Evolutionary conservation across 23 red algal species (phyloP).

Genomic region (Agarophyton chilense): DNA sequence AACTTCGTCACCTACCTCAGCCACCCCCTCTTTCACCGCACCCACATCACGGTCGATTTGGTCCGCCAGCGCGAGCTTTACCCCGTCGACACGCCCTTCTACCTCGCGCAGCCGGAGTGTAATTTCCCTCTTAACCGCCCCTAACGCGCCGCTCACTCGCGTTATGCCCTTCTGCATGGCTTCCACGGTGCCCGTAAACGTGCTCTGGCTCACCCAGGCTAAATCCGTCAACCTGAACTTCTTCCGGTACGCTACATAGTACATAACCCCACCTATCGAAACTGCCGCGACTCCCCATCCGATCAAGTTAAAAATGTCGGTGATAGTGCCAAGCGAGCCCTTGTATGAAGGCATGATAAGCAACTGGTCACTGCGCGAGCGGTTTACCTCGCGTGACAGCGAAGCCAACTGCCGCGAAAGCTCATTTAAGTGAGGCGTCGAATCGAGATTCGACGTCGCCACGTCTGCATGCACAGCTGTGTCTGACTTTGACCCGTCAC

Average conservation of each 20-base stretch:
- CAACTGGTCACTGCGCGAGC: constrained; percentile 37
- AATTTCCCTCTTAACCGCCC: constrained; percentile 49
- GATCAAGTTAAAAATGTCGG: constrained; percentile 57
- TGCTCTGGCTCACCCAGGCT: constrained; percentile 49
- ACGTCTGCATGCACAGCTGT: neutral
- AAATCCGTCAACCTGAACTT: constrained; percentile 42
- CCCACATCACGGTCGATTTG: constrained; percentile 57
- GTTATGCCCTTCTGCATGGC: constrained; percentile 64
- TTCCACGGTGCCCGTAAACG: constrained; percentile 42
- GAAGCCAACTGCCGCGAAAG: constrained; percentile 28
- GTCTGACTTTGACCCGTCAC: neutral
- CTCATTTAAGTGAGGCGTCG: constrained; percentile 2
- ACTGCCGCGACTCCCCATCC: constrained; percentile 58
- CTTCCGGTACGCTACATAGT: constrained; percentile 43
- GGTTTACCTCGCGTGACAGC: constrained; percentile 29
- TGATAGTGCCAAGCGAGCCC: constrained; percentile 35
- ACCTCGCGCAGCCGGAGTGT: constrained; percentile 20
- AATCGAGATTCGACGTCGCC: neutral
- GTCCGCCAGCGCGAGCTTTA: constrained; percentile 5
- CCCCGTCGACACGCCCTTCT: constrained; percentile 40
- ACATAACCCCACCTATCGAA: constrained; percentile 41
- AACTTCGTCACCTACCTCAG: constrained; percentile 40
- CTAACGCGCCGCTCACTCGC: constrained; percentile 38
- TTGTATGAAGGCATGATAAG: constrained; percentile 41
- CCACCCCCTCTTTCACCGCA: constrained; percentile 48